Evolutionary conservation across 164 flowering plant species (phyloP).

Genomic region (Liquidambar formosana): DNA sequence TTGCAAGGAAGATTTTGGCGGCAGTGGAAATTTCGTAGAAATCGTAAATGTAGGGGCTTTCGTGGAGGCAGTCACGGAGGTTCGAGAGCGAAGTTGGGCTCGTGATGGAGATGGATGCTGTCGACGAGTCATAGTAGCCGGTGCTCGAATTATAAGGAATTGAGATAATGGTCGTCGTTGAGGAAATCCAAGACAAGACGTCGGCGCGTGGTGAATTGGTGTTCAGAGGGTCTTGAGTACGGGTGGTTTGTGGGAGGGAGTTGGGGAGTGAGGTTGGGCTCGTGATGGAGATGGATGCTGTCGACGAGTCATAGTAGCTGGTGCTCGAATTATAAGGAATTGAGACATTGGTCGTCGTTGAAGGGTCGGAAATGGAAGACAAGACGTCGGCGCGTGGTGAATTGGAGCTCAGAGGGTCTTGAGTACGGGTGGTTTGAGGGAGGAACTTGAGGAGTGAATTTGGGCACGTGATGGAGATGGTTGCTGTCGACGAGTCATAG

Average conservation of each 20-base stretch:
- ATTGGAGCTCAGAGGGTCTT: too few species aligned
- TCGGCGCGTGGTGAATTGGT: too few species aligned
- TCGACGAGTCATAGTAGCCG: conserved; percentile 21
- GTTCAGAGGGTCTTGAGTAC: too few species aligned
- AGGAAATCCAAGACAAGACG: background rate
- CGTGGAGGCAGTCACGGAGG: conserved; percentile 45
- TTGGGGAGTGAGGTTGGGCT: too few species aligned
- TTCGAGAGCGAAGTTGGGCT: conserved; percentile 35
- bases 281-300: too few species aligned
- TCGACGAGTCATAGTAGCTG: conserved; percentile 15
- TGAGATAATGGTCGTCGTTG: background rate
- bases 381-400: background rate
- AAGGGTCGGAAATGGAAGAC: conserved; percentile 6
- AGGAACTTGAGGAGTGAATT: too few species aligned
- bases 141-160: conserved; percentile 13
- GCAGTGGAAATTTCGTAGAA: conserved; percentile 54
- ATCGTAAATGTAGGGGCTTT: conserved; percentile 48
- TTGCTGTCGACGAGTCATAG: conserved; percentile 15
- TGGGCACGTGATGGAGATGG: too few species aligned
- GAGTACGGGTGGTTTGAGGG: too few species aligned
- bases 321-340: conserved; percentile 13
- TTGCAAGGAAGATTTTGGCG: conserved; percentile 60
- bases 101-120: conserved; percentile 22
- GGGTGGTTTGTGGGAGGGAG: too few species aligned
- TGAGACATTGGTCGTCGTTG: background rate